Evolutionary conservation across 306 rosid genomes (phyloP).

Genomic region (Lathyrus tuberosus): DNA sequence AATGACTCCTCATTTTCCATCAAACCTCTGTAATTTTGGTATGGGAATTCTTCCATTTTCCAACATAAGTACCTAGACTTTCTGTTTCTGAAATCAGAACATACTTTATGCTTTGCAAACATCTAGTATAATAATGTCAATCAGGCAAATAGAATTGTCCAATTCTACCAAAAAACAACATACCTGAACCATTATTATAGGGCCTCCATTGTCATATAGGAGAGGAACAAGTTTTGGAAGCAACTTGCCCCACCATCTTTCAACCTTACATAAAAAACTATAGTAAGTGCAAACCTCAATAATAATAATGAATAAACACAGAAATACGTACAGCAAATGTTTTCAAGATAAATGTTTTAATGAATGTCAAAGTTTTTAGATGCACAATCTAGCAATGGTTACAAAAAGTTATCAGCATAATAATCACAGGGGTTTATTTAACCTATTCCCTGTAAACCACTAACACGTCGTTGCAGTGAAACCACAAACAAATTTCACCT

Average conservation of each 20-base stretch:
- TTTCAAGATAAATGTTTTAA: constrained; percentile 18
- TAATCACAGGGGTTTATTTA: constrained; percentile 5
- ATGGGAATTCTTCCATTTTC: constrained; percentile 23
- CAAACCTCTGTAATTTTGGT: constrained; percentile 9
- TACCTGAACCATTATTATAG: constrained; percentile 95
- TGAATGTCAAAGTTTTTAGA: constrained; percentile 23
- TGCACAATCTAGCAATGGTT: constrained; percentile 3
- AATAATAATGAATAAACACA: constrained; percentile 2
- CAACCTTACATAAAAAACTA: constrained; percentile 63
- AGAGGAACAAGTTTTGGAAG: constrained; percentile 82
- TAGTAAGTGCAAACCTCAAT: constrained; percentile 36
- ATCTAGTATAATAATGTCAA: constrained; percentile 26
- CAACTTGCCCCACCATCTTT: constrained; percentile 82
- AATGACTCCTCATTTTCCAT: constrained; percentile 12
- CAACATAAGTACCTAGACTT: constrained; percentile 24
- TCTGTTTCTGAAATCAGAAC: constrained; percentile 20
- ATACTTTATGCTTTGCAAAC: constrained; percentile 23
- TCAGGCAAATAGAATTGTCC: constrained; percentile 15
- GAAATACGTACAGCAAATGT: constrained; percentile 19
- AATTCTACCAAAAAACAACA: constrained; percentile 33
- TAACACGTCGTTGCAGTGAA: background rate
- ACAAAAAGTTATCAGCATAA: constrained; percentile 12
- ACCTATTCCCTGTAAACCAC: background rate
- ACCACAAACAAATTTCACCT: background rate
- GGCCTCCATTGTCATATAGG: constrained; percentile 80